Percentiles rank a stretch among this genome's conserved stretches.
These are phyloP conservation scores for Yamadazyma trypodendri DNA, from an alignment of 1,139 yeast species.

Conservation along the genomic window DNA sequence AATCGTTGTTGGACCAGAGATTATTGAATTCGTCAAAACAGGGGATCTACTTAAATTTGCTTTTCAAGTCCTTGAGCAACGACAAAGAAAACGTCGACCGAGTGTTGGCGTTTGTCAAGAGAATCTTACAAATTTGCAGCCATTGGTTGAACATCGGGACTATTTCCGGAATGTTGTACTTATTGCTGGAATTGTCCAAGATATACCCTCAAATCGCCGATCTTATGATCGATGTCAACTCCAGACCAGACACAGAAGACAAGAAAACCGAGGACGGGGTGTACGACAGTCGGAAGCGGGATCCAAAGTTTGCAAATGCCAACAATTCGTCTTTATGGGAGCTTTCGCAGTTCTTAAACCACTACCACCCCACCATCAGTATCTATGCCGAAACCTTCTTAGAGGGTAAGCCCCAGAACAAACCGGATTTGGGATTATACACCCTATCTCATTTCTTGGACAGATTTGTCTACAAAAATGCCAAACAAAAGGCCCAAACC, in stretches of 20 bases:
- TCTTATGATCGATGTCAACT: slow-evolving; percentile 40
- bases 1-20: slow-evolving; percentile 83
- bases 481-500: slow-evolving; percentile 68
- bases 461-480: slow-evolving; percentile 91
- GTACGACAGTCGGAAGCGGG: slow-evolving; percentile 90
- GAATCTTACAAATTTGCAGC: slow-evolving; percentile 80
- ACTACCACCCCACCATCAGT: slow-evolving; percentile 90
- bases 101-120: slow-evolving; percentile 85
- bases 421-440: slow-evolving; percentile 87
- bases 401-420: slow-evolving; percentile 43
- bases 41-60: slow-evolving; percentile 80
- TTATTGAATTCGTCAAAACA: slow-evolving; percentile 82
- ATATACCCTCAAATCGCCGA: slow-evolving; percentile 42
- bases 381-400: slow-evolving; percentile 71
- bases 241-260: slow-evolving; percentile 37
- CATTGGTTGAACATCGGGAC: slow-evolving; percentile 91
- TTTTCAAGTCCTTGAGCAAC: slow-evolving; percentile 78
- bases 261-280: slow-evolving; percentile 19
- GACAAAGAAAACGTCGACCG: slow-evolving; percentile 61
- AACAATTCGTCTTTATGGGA: slow-evolving; percentile 86
- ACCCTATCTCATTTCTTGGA: slow-evolving; percentile 89
- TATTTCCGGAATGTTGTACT: slow-evolving; percentile 82
- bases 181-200: slow-evolving; percentile 63
- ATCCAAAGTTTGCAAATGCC: slow-evolving; percentile 86
- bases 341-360: slow-evolving; percentile 64